These are phyloP conservation scores for Rhodotorula sp. DNA, from an alignment of 1,284 basidiomycete genomes.

Conservation along the genomic window DNA sequence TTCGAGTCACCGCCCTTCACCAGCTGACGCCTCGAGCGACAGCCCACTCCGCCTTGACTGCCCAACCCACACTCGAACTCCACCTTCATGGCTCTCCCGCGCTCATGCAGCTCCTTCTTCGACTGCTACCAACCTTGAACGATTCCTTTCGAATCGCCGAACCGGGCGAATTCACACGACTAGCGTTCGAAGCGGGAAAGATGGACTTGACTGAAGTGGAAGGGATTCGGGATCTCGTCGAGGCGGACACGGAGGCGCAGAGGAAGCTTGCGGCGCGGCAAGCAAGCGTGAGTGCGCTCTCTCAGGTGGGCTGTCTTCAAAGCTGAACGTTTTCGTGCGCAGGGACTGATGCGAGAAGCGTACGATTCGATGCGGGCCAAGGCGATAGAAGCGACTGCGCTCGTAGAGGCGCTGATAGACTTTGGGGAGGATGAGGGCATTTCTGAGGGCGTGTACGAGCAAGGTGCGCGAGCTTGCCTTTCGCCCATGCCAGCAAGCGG, in stretches of 20 bases:
- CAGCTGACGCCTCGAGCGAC: background rate
- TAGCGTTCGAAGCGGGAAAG: conserved; percentile 72
- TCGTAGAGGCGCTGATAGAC: conserved; percentile 82
- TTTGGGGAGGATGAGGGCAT: conserved; percentile 86
- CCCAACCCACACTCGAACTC: conserved; percentile 76
- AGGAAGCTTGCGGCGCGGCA: conserved; percentile 67
- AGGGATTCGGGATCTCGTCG: conserved; percentile 75
- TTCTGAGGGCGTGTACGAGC: conserved; percentile 68
- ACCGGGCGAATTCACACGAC: conserved; percentile 75
- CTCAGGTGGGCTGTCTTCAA: background rate
- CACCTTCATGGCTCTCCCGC: conserved; percentile 85
- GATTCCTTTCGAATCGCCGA: conserved; percentile 73
- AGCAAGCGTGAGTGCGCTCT: conserved; percentile 57
- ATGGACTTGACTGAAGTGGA: conserved; percentile 82
- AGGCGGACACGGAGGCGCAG: conserved; percentile 79
- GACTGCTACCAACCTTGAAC: conserved; percentile 60
- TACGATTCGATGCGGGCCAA: conserved; percentile 65
- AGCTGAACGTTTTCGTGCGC: background rate
- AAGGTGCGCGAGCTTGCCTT: conserved; percentile 53
- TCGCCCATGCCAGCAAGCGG: background rate
- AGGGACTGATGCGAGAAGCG: conserved; percentile 62
- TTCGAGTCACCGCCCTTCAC: no score
- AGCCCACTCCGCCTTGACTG: conserved; percentile 62
- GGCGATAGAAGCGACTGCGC: conserved; percentile 68
- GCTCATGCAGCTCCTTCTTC: conserved; percentile 66